Evolutionary conservation across 176 grass and related monocot genomes (phyloP).

Genomic region (Triticum turgidum): DNA sequence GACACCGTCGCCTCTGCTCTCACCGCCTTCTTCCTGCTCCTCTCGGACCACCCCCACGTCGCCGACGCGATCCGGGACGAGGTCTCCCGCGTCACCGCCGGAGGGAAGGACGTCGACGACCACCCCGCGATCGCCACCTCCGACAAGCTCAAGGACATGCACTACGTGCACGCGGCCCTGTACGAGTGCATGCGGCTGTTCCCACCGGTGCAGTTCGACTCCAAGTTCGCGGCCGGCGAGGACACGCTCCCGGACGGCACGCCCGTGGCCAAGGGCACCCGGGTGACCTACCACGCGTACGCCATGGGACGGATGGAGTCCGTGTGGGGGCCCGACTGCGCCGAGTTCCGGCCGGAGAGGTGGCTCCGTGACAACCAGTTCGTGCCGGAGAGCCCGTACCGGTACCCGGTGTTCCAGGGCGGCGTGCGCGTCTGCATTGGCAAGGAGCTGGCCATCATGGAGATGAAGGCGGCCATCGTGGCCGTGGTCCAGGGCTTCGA

Average conservation of each 20-base stretch:
- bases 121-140: background rate
- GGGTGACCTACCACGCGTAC: conserved; percentile 76
- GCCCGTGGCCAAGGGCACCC: conserved; percentile 45
- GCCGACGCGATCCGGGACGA: conserved; percentile 53
- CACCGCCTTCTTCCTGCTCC: conserved; percentile 72
- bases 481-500: conserved; percentile 68
- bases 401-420: conserved; percentile 87
- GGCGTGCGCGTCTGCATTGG: conserved; percentile 79
- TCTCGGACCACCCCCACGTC: conserved; percentile 56
- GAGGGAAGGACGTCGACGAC: background rate
- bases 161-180: conserved; percentile 78
- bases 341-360: conserved; percentile 63
- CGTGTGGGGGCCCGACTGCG: conserved; percentile 72
- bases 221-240: conserved; percentile 65
- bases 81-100: conserved; percentile 27
- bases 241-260: conserved; percentile 82
- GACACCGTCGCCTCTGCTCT: conserved; percentile 74
- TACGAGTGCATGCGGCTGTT: conserved; percentile 78
- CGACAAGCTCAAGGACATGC: conserved; percentile 57
- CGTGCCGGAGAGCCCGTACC: conserved; percentile 64
- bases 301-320: conserved; percentile 87
- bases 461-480: conserved; percentile 81
- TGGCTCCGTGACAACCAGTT: conserved; percentile 60
- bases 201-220: conserved; percentile 86
- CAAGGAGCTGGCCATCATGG: conserved; percentile 82